Base-by-base conservation (phyloP, 768 basidiomycete genomes). In the Punctularia strigosozonata region DNA sequence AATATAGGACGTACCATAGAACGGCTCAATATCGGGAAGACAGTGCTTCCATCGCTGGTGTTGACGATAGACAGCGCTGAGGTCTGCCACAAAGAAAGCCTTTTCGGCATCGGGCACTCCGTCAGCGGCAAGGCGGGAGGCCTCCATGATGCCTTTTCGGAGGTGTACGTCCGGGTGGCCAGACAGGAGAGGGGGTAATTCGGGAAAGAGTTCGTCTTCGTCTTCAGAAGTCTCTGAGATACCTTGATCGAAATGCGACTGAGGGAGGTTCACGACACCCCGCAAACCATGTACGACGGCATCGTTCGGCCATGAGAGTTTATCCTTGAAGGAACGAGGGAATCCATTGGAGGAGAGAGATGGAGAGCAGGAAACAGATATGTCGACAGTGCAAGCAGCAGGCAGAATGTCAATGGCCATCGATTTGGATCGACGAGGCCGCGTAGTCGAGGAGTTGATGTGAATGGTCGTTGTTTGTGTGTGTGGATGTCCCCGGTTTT, bases 81-180 rank as follows among this genome's bases (percentile, higher is more conserved):
- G 77, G 59, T 99, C 95, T 8, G 85, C 90, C 8, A 95, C 92
- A 51, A 97, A 98, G 59, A 97, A 98, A 5, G 95, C 94, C 42
- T 79, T 80, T 62, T 97, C 95, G 8, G 90, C 82, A 51, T 88
- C 79, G 15, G 68, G 68, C 45, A 72, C 69, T 42, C 72, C 65
- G 19, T 65, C 66, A 24, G 68, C 66, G 15, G 68, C 60, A 23
- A 68, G 63, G 39, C 63, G 62, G 4, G 69, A 63, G 1, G 81
- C 77, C 20, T 68, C 66, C 64, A 86, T 77, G 39, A 89, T 72
- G n/a, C 83, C 83, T 45, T 74, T 74, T 34, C 84, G 67, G 38
- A 89, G 69, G 54, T 86, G 85, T 23, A 82, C 53, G 36, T 81
- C 77, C 21, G 81, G 73, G 48, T 80, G 80, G 15, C 84, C 85